These are phyloP conservation scores for Spizellomyces sp. DNA, from an alignment of 192 early-diverging fungal genomes.

Conservation along the genomic window DNA sequence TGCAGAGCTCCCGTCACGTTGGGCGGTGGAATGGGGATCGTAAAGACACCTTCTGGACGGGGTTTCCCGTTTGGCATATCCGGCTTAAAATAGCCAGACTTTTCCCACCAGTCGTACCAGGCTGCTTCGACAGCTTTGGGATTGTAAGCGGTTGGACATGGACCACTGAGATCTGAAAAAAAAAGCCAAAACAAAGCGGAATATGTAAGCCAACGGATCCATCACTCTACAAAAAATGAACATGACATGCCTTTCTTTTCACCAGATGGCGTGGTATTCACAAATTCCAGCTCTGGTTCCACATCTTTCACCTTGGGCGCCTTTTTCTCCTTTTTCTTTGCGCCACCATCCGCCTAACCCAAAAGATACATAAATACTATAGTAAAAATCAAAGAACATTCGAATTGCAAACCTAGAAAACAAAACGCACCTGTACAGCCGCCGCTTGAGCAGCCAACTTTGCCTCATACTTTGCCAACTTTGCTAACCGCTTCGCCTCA, in stretches of 20 bases:
- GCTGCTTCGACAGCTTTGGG: slow-evolving; percentile 89
- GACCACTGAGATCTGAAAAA: slow-evolving; percentile 64
- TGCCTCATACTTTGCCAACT: slow-evolving; percentile 89
- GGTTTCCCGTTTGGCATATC: slow-evolving; percentile 71
- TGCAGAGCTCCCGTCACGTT: slow-evolving; percentile 98
- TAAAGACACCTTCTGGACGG: slow-evolving; percentile 79
- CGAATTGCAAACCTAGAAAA: too few relatives aligned
- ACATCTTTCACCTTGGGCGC: slow-evolving; percentile 66
- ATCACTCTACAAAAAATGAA: not conserved
- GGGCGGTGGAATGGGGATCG: slow-evolving; percentile 96
- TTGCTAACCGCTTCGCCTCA: slow-evolving; percentile 87
- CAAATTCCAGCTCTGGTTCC: slow-evolving; percentile 63
- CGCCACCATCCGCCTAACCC: not conserved
- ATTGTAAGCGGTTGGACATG: slow-evolving; percentile 83
- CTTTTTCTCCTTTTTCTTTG: slow-evolving; percentile 47
- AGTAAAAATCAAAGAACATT: too few relatives aligned
- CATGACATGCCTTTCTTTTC: slow-evolving; percentile 75
- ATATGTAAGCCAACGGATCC: slow-evolving; percentile 11
- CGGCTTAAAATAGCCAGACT: slow-evolving; percentile 89
- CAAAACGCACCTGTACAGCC: not conserved
- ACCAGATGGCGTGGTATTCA: slow-evolving; percentile 82
- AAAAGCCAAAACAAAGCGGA: not conserved
- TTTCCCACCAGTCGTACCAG: slow-evolving; percentile 99
- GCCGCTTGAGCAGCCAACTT: slow-evolving; percentile 76
- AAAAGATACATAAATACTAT: too few relatives aligned